Evolutionary conservation across 257 asterid species (phyloP), one percentile per base, ranked within the genome.

Genomic region (Salvia hispanica): DNA sequence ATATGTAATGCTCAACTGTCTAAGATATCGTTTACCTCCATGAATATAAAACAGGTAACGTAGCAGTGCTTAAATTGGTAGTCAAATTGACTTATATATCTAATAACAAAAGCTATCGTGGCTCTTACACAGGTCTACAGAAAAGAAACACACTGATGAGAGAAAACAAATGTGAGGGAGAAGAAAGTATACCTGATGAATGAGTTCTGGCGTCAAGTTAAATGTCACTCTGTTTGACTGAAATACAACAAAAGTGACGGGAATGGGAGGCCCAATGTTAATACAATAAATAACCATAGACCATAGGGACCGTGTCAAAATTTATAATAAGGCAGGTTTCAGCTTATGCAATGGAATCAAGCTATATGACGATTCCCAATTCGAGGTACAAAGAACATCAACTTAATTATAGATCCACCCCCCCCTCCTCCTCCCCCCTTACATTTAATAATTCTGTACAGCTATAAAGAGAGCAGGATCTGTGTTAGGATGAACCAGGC

Each of bases 141-240:
- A 75, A 56, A 56, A 46, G 48, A 75, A 56, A 56, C 34, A 25
- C n/a, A 55, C 44, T 14, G 25, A 66, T 16, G 13, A 48, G 56
- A 48, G 60, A 58, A 45, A 52, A 50, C 18, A 69, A 50, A 71
- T 64, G 7, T 53, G 56, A 47, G 79, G 67, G 67, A 63, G 54
- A 54, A 74, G 64, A 55, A 63, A 74, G 56, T 21, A 51, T 72
- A 90, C 97, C 97, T 94, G 99, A 74, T 88, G 99, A 25, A 25
- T 25, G 31, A 25, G 31, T 25, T 25, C 31, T 25, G 31, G 31
- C 31, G 31, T 25, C 31, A 78, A 80, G 86, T 94, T 94, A 77
- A 94, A 91, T 7, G 99, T 94, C 65, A 94, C 96, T 76, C 87
- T 84, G 87, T 94, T 94, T 39, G 97, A 79, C 99, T 94, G 95